Evolutionary conservation across 495 filamentous ascomycete genomes (phyloP), one percentile per base, ranked within the genome.

Genomic region (Xylaria intraflava): DNA sequence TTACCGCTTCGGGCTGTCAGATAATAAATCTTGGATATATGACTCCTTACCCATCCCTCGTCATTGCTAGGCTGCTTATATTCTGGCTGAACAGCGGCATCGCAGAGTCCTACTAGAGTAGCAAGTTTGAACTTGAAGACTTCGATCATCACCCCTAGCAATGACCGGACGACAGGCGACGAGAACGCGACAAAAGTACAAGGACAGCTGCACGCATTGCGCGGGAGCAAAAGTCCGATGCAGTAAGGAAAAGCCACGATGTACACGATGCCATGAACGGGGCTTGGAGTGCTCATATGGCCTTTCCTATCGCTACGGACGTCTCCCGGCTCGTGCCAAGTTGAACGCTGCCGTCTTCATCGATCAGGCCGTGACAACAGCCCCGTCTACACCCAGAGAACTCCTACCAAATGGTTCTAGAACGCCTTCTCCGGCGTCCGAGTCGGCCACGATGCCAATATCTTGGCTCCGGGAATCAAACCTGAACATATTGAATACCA

Each of bases 161-260:
- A 56, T 56, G 53, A 51, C 53, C 20, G 53, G 53, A 20, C 46
- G 53, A 51, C 53, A 56, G 39, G 46, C 53, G 23, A 56, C 53
- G 16, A 49, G 53, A 50, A 56, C 53, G 31, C 53, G 53, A 40
- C 53, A 56, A 36, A 56, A 56, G 41, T 56, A 56, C 53, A 56
- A 56, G 46, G 53, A 56, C 40, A 56, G 53, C 39, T 56, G 53
- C 36, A 56, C 53, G 11, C 53, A 49, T 36, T 56, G 53, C 40
- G 53, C 53, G 24, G 47, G 53, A 11, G 53, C 53, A 11, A 56
- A 56, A 46, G 53, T 56, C 19, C 49, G 47, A 33, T 56, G 53
- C 19, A 56, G 46, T 42, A 56, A 56, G 36, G 53, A 56, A 48
- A 56, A 56, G 31, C 53, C 53, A 17, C 38, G 46, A 17, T 56